Base-by-base conservation (phyloP, 176 grass and related monocot species). In the Paspalum notatum region DNA sequence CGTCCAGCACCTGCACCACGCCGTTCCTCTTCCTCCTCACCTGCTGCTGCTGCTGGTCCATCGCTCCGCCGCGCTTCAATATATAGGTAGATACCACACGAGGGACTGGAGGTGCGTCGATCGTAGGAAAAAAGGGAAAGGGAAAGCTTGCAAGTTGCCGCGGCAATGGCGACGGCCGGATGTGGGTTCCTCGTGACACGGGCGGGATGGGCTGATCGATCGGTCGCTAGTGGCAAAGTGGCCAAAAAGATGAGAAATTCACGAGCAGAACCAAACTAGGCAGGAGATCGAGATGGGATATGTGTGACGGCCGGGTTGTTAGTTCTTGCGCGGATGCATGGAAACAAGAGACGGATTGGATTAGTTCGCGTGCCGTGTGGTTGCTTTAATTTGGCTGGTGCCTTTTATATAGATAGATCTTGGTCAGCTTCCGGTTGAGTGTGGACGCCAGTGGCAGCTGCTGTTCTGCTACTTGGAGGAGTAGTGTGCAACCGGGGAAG, bases 1-100 rank as follows among this genome's bases (percentile, higher is more conserved):
- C 91, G 79, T 94, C 89, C 79, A 87, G 82, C 89, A 90, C 91
- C 75, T 75, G 66, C 60, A 82, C 73, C 82, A 78, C 78, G 67
- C 77, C 65, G 32, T 53, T 39, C 61, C 50, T 77, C 70, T 12
- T 71, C 75, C 66, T 76, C 75, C 76, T 87, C 40, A 14, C 26
- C 59, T n/a, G 6, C 74, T 67, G 58, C 76, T 74, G 80, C 66
- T 55, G 75, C 62, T 61, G 53, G 46, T 24, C 9, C 24, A 10
- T 62, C 24, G 22, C 8, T 21, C 13, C 10, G 3, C 0, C 16
- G 45, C 55, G 50, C 56, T 68, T 84, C 75, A 85, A 71, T 80
- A 80, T 40, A 18, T 3, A 38, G 21, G 13, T 14, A 9, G 21
- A 59, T 9, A 11, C 11, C 56, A 21, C 21, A 4, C 56, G 56